A percentile compares a stretch with the other conserved stretches of the same genome.
phyloP scores from a whole-genome alignment of 768 basidiomycete genomes.

The Gymnopilus dilepis region DNA sequence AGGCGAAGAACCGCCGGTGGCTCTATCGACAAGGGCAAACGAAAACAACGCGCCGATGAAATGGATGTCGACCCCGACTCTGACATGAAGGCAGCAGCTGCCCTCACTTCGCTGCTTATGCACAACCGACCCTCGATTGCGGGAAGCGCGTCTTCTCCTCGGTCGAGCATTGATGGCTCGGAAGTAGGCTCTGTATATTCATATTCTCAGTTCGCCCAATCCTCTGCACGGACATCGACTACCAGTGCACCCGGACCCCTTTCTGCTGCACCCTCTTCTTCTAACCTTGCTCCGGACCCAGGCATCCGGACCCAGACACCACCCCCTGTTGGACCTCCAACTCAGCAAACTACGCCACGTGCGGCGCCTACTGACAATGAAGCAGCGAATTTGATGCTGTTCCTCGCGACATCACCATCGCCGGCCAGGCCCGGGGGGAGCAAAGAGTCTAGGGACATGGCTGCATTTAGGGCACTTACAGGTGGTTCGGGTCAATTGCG shows the following conservation, averaged over 20 bases:
- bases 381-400: slow-evolving; percentile 86
- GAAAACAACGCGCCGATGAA: slow-evolving; percentile 38
- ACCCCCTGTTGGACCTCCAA: slow-evolving; percentile 35
- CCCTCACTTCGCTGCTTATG: slow-evolving; percentile 73
- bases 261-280: slow-evolving; percentile 46
- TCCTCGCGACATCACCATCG: slow-evolving; percentile 84
- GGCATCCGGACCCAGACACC: slow-evolving; percentile 44
- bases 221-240: slow-evolving; percentile 60
- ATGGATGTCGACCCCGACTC: slow-evolving; percentile 52
- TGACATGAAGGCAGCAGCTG: slow-evolving; percentile 85
- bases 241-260: slow-evolving; percentile 44
- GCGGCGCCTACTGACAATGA: slow-evolving; percentile 76
- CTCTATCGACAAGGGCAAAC: slow-evolving; percentile 54
- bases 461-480: slow-evolving; percentile 61
- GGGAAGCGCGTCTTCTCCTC: slow-evolving; percentile 67
- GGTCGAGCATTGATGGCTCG: slow-evolving; percentile 74
- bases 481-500: slow-evolving; percentile 50
- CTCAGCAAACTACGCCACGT: slow-evolving; percentile 46
- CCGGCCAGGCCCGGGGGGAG: slow-evolving; percentile 64
- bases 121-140: slow-evolving; percentile 65
- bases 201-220: slow-evolving; percentile 68
- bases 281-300: slow-evolving; percentile 34
- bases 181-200: slow-evolving; percentile 68
- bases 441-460: slow-evolving; percentile 58
- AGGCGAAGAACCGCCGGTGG: slow-evolving; percentile 49